These are phyloP conservation scores for Boletus rubroflammeus DNA, from an alignment of 768 basidiomycete species.

Conservation along the genomic window DNA sequence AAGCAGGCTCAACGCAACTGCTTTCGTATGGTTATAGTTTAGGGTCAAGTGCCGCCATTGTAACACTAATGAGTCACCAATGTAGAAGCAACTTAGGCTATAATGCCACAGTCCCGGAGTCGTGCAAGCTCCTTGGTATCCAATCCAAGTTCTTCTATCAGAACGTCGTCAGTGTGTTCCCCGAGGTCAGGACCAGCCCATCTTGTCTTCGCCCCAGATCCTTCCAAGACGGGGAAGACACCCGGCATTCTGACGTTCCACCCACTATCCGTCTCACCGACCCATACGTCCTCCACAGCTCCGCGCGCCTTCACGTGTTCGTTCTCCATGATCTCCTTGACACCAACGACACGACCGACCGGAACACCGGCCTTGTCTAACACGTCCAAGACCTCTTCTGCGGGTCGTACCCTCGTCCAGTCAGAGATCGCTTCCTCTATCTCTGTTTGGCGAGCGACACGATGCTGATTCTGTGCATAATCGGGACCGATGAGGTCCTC, in stretches of 20 bases:
- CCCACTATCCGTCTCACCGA: conserved; percentile 38
- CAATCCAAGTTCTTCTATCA: conserved; percentile 43
- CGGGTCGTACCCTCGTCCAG: conserved; percentile 51
- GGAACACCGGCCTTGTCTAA: conserved; percentile 57
- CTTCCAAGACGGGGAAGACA: conserved; percentile 61
- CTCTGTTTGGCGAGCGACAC: conserved; percentile 40
- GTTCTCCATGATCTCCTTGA: conserved; percentile 58
- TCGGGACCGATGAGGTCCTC: conserved; percentile 54
- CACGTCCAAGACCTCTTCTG: conserved; percentile 49
- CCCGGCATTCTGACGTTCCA: conserved; percentile 69
- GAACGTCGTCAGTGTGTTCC: conserved; percentile 49
- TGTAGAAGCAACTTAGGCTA: conserved; percentile 26
- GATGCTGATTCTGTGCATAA: conserved; percentile 44
- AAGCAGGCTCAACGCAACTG: conserved; percentile 33
- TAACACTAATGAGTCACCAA: neutral
- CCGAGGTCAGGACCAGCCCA: conserved; percentile 75
- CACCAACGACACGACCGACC: conserved; percentile 59
- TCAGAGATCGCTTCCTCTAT: conserved; percentile 61
- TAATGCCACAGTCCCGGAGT: conserved; percentile 27
- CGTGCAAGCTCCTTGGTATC: conserved; percentile 34
- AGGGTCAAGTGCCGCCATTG: neutral
- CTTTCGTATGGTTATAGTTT: conserved; percentile 36
- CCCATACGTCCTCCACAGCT: conserved; percentile 56
- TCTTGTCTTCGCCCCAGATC: conserved; percentile 51
- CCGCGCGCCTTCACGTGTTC: conserved; percentile 56